Evolutionary conservation across 192 early-diverging fungal genomes (phyloP), one percentile per base, ranked within the genome.

Genomic region (Haplosporangium gracile): DNA sequence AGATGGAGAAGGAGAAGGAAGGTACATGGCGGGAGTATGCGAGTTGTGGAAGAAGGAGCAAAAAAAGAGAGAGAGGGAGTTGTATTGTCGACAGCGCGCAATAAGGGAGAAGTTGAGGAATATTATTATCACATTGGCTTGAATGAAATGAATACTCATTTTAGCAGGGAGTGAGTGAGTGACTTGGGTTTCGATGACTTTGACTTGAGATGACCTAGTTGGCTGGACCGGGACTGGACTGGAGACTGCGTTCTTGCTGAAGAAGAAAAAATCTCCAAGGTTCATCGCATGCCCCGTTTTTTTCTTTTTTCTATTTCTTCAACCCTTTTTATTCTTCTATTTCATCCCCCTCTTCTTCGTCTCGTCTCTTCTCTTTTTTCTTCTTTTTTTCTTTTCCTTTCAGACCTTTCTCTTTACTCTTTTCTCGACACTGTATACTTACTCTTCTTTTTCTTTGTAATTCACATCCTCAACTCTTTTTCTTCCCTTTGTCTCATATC

Each of bases 201-300:
- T 45, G 43, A 1, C 13, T 15, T 45, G 0, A 11, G 49, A 51
- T 51, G 49, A 22, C 49, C 20, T 51, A 43, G 10, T 51, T 51
- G 49, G 20, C 16, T 20, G 16, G 49, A 51, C 49, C 18, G 49
- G 49, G 49, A 51, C 49, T 51, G 49, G 49, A 51, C 49, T 51
- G 15, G 1, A 22, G 55, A 57, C 55, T 26, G 22, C n/a, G 10
- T 65, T 24, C 11, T 34, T 15, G 0, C 26, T 65, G 60, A 10
- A 57, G 7, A n/a, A 57, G 8, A 38, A 74, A 57, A 36, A 55
- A 38, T 74, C 73, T 74, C 73, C 73, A 74, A 55, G 51, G 6
- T 53, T 18, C 18, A 38, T 39, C 72, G 15, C 49, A 60, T 24
- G 55, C 55, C 55, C n/a, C 22, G 13, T 26, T 26, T 60, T 60